Conservation (phyloP, 768 basidiomycete genomes). For the Boletus sp. region DNA sequence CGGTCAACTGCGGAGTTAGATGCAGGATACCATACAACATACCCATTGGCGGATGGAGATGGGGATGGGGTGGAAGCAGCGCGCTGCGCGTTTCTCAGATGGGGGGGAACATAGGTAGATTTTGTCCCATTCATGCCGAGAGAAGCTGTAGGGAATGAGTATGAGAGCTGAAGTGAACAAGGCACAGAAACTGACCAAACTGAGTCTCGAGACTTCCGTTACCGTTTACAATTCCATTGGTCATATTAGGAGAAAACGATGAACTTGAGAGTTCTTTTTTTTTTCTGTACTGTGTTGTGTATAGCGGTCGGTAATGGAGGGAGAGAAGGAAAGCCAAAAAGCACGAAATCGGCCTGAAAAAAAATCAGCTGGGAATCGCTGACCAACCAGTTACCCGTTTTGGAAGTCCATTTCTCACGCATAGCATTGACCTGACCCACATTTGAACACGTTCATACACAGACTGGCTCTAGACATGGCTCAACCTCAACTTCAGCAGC, state of each 20-base stretch:
- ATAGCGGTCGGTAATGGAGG: constrained; percentile 27
- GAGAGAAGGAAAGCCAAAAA: constrained; percentile 22
- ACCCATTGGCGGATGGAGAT: constrained; percentile 48
- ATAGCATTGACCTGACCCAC: neutral
- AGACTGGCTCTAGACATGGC: constrained; percentile 43
- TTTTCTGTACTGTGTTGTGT: constrained; percentile 24
- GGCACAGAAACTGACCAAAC: constrained; percentile 51
- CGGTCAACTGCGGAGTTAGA: constrained; percentile 13
- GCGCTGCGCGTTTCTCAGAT: constrained; percentile 83
- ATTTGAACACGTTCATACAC: neutral
- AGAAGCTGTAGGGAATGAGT: constrained; percentile 47
- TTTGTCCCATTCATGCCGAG: constrained; percentile 67
- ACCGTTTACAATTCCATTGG: constrained; percentile 88
- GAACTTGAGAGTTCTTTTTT: constrained; percentile 27
- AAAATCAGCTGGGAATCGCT: constrained; percentile 28
- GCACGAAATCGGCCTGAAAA: constrained; percentile 14
- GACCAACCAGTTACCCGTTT: constrained; percentile 15
- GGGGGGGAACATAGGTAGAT: constrained; percentile 86
- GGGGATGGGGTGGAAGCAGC: constrained; percentile 56
- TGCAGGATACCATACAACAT: constrained; percentile 24
- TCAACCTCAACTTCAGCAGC: constrained; percentile 60
- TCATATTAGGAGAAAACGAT: constrained; percentile 60
- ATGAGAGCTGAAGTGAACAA: neutral
- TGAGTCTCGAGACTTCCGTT: constrained; percentile 67
- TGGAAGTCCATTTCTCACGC: constrained; percentile 9